These are phyloP conservation scores for Calonectria crousiana DNA, from an alignment of 2,329 filamentous ascomycete genomes.

Conservation along the genomic window DNA sequence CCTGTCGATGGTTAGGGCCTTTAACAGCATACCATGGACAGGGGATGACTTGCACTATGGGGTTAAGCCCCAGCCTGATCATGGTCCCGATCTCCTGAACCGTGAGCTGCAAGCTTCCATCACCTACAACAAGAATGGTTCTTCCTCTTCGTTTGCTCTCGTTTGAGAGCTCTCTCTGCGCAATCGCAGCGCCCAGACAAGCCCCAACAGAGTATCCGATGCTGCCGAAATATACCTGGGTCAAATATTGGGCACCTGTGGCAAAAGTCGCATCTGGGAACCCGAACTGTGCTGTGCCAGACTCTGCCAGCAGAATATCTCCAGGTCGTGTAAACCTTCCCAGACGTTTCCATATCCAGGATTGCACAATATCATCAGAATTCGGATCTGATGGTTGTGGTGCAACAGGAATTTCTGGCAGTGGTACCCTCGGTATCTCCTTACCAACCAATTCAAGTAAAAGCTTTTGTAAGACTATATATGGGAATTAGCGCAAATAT, in stretches of 20 bases:
- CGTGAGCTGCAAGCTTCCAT: slow-evolving; percentile 26
- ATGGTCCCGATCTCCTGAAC: slow-evolving; percentile 27
- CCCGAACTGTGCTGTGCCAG: slow-evolving; percentile 26
- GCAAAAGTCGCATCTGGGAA: slow-evolving; percentile 22
- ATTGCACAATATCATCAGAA: slow-evolving; percentile 19
- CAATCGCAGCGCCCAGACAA: slow-evolving; percentile 18
- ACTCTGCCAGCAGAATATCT: slow-evolving; percentile 23
- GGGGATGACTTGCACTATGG: neutral
- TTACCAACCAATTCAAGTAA: neutral
- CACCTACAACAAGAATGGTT: slow-evolving; percentile 22
- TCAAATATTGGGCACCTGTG: slow-evolving; percentile 19
- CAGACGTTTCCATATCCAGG: slow-evolving; percentile 28
- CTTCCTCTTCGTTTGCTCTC: neutral
- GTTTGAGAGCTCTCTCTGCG: slow-evolving; percentile 13
- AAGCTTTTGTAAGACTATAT: slow-evolving; percentile 17
- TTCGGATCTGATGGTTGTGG: neutral
- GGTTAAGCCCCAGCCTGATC: slow-evolving; percentile 8
- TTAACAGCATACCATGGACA: accelerated
- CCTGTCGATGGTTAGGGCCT: neutral
- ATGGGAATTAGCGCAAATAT: neutral
- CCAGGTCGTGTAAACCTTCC: slow-evolving; percentile 11
- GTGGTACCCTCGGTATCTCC: neutral
- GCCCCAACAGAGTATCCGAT: slow-evolving; percentile 26
- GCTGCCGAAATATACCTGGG: slow-evolving; percentile 27
- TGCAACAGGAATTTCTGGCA: neutral